Evolutionary conservation across 2,329 filamentous ascomycete genomes (phyloP).

Genomic region (Fusarium buxicola): DNA sequence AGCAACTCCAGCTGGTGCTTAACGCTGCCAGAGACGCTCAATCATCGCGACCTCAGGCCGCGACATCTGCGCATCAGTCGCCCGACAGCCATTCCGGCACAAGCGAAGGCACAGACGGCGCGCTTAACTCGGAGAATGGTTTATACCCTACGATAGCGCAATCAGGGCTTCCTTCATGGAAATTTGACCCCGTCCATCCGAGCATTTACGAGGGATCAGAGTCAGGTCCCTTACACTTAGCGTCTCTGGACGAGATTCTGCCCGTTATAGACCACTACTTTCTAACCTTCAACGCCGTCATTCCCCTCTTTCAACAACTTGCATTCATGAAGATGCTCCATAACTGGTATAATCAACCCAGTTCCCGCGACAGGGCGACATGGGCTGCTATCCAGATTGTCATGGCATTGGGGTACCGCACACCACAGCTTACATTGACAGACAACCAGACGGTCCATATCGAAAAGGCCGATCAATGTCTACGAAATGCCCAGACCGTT

Average conservation of each 20-base stretch:
- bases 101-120: neutral
- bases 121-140: neutral
- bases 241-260: conserved; percentile 51
- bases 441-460: conserved; percentile 32
- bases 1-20: conserved; percentile 49
- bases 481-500: conserved; percentile 54
- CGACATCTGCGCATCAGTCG: neutral
- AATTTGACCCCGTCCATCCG: conserved; percentile 40
- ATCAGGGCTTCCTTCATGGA: conserved; percentile 17
- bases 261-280: conserved; percentile 55
- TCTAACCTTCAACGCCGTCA: conserved; percentile 48
- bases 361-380: conserved; percentile 37
- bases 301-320: conserved; percentile 53
- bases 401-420: conserved; percentile 52
- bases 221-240: conserved; percentile 40
- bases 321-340: conserved; percentile 53
- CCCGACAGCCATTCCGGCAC: conserved; percentile 22
- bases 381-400: conserved; percentile 57
- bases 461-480: conserved; percentile 45
- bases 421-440: conserved; percentile 34
- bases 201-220: conserved; percentile 33
- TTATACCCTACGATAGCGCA: neutral
- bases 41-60: neutral
- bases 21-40: conserved; percentile 35
- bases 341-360: conserved; percentile 48